A percentile compares a stretch with the other conserved stretches of the same genome.
phyloP scores from a whole-genome alignment of 768 basidiomycete species.

The Macrolepiota albuminosa region DNA sequence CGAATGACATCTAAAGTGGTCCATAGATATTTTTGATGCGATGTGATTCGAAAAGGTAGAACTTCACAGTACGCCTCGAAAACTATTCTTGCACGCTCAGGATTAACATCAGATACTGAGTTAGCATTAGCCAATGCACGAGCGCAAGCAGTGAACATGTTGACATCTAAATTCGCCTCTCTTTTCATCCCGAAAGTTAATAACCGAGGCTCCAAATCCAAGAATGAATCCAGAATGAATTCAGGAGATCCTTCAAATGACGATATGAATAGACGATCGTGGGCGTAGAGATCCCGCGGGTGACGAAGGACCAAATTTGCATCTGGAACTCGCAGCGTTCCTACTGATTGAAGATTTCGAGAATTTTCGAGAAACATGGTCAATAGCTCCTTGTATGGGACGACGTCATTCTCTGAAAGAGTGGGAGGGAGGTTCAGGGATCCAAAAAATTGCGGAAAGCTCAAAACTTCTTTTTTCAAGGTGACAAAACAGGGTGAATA shows the following conservation, averaged over 20 bases:
- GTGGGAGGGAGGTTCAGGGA: constrained; percentile 6
- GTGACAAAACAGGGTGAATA: not conserved
- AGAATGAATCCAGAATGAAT: constrained; percentile 28
- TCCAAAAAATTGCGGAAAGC: not conserved
- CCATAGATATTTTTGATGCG: constrained; percentile 21
- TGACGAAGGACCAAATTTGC: constrained; percentile 18
- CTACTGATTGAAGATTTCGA: not conserved
- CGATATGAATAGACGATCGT: constrained; percentile 29
- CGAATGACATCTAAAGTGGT: constrained; percentile 24
- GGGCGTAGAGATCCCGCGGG: constrained; percentile 28
- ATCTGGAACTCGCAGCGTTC: constrained; percentile 29
- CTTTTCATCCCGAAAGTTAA: constrained; percentile 26
- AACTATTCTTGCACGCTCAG: constrained; percentile 24
- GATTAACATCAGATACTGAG: constrained; percentile 7
- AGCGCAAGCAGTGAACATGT: constrained; percentile 33
- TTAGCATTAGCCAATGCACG: constrained; percentile 23
- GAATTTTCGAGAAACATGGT: not conserved
- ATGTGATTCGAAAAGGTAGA: constrained; percentile 25
- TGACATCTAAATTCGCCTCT: constrained; percentile 23
- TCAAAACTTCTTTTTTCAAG: not conserved
- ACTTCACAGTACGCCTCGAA: constrained; percentile 29
- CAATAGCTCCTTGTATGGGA: constrained; percentile 3
- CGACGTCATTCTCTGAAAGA: not conserved
- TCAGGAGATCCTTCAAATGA: constrained; percentile 26
- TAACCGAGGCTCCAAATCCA: constrained; percentile 24